Conservation (phyloP, 352 stramenopile genomes). For the Globisporangium radiosum region DNA sequence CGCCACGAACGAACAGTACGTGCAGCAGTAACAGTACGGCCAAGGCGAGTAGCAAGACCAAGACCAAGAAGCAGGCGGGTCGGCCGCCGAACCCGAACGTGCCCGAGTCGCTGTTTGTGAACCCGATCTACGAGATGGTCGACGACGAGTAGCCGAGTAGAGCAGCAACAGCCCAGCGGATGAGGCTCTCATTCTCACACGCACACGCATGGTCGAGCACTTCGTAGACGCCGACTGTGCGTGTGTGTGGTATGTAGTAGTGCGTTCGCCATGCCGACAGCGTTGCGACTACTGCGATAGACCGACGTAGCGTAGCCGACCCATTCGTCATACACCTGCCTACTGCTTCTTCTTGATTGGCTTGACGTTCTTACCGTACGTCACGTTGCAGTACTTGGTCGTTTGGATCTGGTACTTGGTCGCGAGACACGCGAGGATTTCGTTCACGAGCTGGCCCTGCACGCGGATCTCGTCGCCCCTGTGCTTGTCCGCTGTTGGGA, state of each 20-base stretch:
- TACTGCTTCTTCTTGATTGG: constrained; percentile 57
- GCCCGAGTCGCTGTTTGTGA: constrained; percentile 16
- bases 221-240: too few species aligned
- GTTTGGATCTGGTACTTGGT: constrained; percentile 63
- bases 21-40: not conserved
- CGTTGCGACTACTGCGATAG: too few species aligned
- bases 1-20: not conserved
- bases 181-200: too few species aligned
- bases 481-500: constrained; percentile 49
- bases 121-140: constrained; percentile 16
- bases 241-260: too few species aligned
- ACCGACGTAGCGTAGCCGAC: too few species aligned
- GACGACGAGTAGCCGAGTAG: constrained; percentile 9
- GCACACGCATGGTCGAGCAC: too few species aligned
- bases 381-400: constrained; percentile 57
- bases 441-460: constrained; percentile 76
- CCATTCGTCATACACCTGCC: too few species aligned
- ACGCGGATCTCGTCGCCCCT: constrained; percentile 70
- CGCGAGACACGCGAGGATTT: constrained; percentile 57
- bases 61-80: constrained; percentile 14
- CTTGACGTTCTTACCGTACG: constrained; percentile 78
- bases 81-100: constrained; percentile 9
- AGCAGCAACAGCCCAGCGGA: not conserved
- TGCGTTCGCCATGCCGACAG: too few species aligned
- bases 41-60: constrained; percentile 8